Percentiles rank a stretch among this genome's conserved stretches.
These are phyloP conservation scores for Cystofilobasidium bisporidii DNA, from an alignment of 768 basidiomycete genomes.

Conservation along the genomic window DNA sequence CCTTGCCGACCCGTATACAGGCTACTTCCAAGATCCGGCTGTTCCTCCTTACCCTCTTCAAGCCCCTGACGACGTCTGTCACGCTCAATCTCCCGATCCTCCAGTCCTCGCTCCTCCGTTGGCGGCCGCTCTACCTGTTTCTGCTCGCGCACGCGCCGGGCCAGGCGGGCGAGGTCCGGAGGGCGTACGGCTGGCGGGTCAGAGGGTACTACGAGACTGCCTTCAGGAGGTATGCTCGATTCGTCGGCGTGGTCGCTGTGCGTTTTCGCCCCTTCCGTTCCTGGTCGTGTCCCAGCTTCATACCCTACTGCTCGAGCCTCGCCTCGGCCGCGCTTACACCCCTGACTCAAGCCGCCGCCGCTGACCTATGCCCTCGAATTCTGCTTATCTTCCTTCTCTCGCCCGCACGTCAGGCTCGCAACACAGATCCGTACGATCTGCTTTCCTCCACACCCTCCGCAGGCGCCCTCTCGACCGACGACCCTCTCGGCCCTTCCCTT, in stretches of 20 bases:
- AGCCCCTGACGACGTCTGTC: slow-evolving; percentile 69
- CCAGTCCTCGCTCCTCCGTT: slow-evolving; percentile 78
- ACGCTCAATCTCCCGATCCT: slow-evolving; percentile 88
- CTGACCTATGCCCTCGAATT: too few species aligned
- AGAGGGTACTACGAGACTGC: slow-evolving; percentile 93
- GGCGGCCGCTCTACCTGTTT: slow-evolving; percentile 70
- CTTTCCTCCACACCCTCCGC: background rate
- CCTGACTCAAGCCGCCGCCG: too few species aligned
- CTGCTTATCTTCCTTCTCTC: background rate
- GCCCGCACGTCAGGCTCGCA: background rate
- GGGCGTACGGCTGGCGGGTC: slow-evolving; percentile 71
- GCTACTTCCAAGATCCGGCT: slow-evolving; percentile 81
- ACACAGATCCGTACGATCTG: background rate
- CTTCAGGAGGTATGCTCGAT: slow-evolving; percentile 77
- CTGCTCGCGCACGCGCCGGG: slow-evolving; percentile 75
- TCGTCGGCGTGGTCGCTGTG: slow-evolving; percentile 54
- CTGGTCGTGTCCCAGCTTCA: too few species aligned
- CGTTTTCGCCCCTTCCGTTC: too few species aligned
- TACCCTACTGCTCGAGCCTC: too few species aligned
- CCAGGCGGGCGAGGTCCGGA: slow-evolving; percentile 77
- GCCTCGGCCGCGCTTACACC: too few species aligned
- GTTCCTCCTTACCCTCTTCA: slow-evolving; percentile 74
- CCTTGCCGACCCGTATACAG: slow-evolving; percentile 42
- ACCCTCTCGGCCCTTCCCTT: background rate
- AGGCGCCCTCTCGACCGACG: background rate